Evolutionary conservation across 2,329 filamentous ascomycete species (phyloP).

Genomic region (Juglanconis oblonga): DNA sequence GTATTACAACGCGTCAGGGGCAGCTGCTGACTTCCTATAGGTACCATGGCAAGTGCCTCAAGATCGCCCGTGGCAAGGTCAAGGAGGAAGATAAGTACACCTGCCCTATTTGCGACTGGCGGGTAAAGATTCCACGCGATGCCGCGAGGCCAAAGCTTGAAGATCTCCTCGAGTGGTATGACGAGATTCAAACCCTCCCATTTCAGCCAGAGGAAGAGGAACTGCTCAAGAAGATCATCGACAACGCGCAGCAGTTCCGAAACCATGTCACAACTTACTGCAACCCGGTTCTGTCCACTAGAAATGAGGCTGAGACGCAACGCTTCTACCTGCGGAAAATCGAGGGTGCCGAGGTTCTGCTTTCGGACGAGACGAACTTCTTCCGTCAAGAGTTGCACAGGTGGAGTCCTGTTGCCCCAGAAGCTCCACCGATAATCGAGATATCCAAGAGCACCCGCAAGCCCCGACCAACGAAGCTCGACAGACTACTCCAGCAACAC

Average conservation of each 20-base stretch:
- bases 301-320: slow-evolving; percentile 83
- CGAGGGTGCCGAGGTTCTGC: slow-evolving; percentile 89
- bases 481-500: slow-evolving; percentile 87
- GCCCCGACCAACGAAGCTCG: slow-evolving; percentile 91
- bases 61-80: slow-evolving; percentile 95
- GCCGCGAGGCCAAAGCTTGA: slow-evolving; percentile 93
- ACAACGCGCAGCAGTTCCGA: slow-evolving; percentile 80
- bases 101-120: slow-evolving; percentile 96
- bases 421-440: slow-evolving; percentile 81
- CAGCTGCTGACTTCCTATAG: slow-evolving; percentile 37
- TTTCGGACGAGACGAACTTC: slow-evolving; percentile 94
- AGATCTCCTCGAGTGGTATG: slow-evolving; percentile 78
- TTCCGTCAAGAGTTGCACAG: slow-evolving; percentile 94
- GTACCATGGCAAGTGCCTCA: slow-evolving; percentile 98
- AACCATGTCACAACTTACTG: slow-evolving; percentile 78
- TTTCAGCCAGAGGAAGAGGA: slow-evolving; percentile 97
- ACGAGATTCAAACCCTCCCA: slow-evolving; percentile 75
- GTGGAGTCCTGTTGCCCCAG: slow-evolving; percentile 85
- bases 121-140: slow-evolving; percentile 94
- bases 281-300: slow-evolving; percentile 75
- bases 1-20: background rate
- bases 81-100: slow-evolving; percentile 99
- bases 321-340: slow-evolving; percentile 96
- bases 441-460: slow-evolving; percentile 90
- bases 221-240: slow-evolving; percentile 78